Base-by-base conservation (phyloP, 1,139 yeast species). In the Yamadazyma spencermartinsiae region DNA sequence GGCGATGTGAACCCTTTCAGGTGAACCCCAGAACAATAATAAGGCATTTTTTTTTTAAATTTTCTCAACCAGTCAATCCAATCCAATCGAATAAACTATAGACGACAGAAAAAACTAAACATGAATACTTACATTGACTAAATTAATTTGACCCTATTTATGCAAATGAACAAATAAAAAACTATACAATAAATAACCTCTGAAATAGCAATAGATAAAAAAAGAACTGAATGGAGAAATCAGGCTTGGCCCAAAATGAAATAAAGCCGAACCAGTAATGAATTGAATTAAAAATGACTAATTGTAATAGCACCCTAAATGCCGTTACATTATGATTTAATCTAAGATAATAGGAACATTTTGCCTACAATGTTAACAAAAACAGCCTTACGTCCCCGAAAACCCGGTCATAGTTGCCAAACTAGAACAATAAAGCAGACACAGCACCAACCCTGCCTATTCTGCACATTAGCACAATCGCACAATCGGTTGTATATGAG, bases 161-260 rank as follows among this genome's bases (percentile, higher is more conserved):
- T 28, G 31, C 31, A 28, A 16, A 28, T 28, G 31, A 28, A 15
- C 9, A 4, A 28, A 28, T 16, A 6, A 10, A 28, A 28, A 28
- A 14, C 5, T 16, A 15, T 28, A 16, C 17, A 26, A 12, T 13
- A 6, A 12, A 16, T 16, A 13, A 5, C 31, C 13, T 9, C n/a
- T 28, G 20, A 28, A 28, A 28, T 16, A 28, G 31, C 31, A 28
- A 28, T 16, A 28, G 8, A 16, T 4, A 16, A 9, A 28, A 26
- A n/a, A 4, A 6, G 29, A 6, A 26, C 9, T 23, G 31, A 28
- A 28, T 16, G 17, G n/a, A 28, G 15, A 13, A 16, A 28, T 28
- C 7, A 4, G 29, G n/a, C 5, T 7, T 13, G 17, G n/a, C 20
- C 19, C 16, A 20, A 28, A 28, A 28, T 6, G 31, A 28, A 16